Base-by-base conservation (phyloP, 805 yeast genomes). In the Kazachstania kunashirensis region DNA sequence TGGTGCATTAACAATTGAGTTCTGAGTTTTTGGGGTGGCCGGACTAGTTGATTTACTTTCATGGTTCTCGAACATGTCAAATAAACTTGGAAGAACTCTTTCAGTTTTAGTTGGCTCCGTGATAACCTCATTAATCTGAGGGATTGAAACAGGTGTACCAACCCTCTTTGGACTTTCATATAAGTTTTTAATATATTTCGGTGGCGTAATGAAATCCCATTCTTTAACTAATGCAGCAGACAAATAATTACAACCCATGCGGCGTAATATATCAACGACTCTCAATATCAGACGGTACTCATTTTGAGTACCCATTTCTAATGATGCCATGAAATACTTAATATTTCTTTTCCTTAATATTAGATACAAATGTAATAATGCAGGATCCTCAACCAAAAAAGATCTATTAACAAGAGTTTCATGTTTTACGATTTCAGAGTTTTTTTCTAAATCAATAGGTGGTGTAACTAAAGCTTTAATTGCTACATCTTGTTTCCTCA, bases 161-260 rank as follows among this genome's bases (percentile, higher is more conserved):
- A 26, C 27, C 9, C 31, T 27, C 9, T 18, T 15, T 4, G 30
- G 30, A 8, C 9, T 15, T 9, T 13, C 18, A n/a, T 6, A 9
- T n/a, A 12, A 9, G 8, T 28, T 37, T 21, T 39, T 40, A n/a
- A 31, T 24, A 3, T 32, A 14, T 13, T 38, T 36, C 9, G 38
- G 29, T 4, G 24, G 24, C 20, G 47, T 45, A 9, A 62, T 43
- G 50, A 85, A 86, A 21, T 61, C 61, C 96, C 96, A 88, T 41
- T 72, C 74, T 33, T 65, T 66, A 2, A 80, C 63, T 31, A 86
- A 55, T 35, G 75, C 68, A 17, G 83, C 52, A 0, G 86, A 77
- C 29, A 89, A 56, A 41, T 77, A 73, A 49, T 88, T 94, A 60
- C 97, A 88, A 0, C 97, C 97, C 95, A 88, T 84, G 39, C 94